Conservation (phyloP, 768 basidiomycete species). For the Macrocybe gigantea region DNA sequence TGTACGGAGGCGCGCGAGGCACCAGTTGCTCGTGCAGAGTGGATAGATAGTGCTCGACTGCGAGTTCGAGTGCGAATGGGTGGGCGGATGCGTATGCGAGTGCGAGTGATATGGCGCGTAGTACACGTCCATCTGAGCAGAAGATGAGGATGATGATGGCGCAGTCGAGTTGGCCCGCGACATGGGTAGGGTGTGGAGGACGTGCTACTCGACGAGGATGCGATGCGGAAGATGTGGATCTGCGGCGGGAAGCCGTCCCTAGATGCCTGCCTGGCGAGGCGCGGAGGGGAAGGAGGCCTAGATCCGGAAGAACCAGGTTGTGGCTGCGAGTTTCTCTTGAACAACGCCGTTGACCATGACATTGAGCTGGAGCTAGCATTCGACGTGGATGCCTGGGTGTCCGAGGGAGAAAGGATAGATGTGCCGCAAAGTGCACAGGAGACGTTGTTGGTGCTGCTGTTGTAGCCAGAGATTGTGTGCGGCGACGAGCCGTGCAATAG, state of each 20-base stretch:
- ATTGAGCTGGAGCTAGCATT: conserved; percentile 28
- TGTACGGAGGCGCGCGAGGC: conserved; percentile 70
- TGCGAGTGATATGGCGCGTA: conserved; percentile 12
- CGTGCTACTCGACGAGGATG: conserved; percentile 23
- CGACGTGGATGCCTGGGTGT: conserved; percentile 18
- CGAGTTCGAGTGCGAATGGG: conserved; percentile 16
- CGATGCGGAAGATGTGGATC: conserved; percentile 67
- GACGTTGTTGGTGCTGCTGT: conserved; percentile 42
- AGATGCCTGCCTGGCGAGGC: conserved; percentile 16
- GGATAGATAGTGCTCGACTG: conserved; percentile 59
- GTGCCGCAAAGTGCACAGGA: conserved; percentile 79
- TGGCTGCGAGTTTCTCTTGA: conserved; percentile 38
- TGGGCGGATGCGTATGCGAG: conserved; percentile 13
- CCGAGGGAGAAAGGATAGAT: conserved; percentile 38
- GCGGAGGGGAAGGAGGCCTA: conserved; percentile 27
- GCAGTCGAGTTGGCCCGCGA: conserved; percentile 9
- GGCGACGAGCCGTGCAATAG: conserved; percentile 50
- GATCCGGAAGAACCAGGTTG: conserved; percentile 21
- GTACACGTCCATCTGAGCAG: conserved; percentile 9
- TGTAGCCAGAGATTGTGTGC: conserved; percentile 39
- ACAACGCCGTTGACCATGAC: conserved; percentile 52
- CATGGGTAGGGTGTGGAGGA: conserved; percentile 27
- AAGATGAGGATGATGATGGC: conserved; percentile 15
- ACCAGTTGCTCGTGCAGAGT: conserved; percentile 82
- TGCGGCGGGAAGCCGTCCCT: conserved; percentile 32